Conservation (phyloP, 495 filamentous ascomycete species). For the Apodospora peruviana region DNA sequence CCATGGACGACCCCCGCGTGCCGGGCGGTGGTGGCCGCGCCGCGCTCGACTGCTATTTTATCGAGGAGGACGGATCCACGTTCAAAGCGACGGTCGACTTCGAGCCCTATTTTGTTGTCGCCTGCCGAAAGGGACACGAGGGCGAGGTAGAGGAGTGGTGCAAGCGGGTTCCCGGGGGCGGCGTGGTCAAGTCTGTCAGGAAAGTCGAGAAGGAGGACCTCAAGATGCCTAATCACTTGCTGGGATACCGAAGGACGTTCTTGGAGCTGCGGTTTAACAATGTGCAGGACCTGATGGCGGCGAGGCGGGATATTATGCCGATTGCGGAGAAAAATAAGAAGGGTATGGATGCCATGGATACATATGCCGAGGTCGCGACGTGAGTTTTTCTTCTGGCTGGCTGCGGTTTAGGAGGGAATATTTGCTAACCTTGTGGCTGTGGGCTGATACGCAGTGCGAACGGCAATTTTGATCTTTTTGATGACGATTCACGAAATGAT, state of each 20-base stretch:
- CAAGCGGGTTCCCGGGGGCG: slow-evolving; percentile 73
- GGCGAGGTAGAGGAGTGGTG: slow-evolving; percentile 95
- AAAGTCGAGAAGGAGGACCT: slow-evolving; percentile 89
- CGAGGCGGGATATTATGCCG: slow-evolving; percentile 75
- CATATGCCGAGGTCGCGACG: slow-evolving; percentile 94
- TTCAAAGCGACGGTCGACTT: slow-evolving; percentile 97
- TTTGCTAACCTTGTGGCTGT: too few species aligned
- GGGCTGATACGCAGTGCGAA: slow-evolving; percentile 54
- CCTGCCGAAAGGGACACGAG: slow-evolving; percentile 81
- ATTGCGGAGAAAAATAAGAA: slow-evolving; percentile 96
- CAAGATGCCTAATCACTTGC: slow-evolving; percentile 90
- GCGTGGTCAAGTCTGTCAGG: slow-evolving; percentile 70
- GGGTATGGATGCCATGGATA: slow-evolving; percentile 92
- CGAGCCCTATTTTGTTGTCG: slow-evolving; percentile 93
- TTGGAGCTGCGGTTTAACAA: slow-evolving; percentile 83
- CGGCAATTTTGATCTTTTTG: slow-evolving; percentile 92
- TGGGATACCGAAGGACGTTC: slow-evolving; percentile 84
- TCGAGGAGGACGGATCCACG: slow-evolving; percentile 84
- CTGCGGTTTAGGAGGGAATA: too few species aligned
- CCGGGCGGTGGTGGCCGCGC: slow-evolving; percentile 71
- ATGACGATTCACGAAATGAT: slow-evolving; percentile 82
- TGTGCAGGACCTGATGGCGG: slow-evolving; percentile 75
- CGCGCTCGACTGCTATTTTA: slow-evolving; percentile 94
- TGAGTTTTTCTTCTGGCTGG: slow-evolving; percentile 43
- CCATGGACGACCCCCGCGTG: slow-evolving; percentile 76